These are phyloP conservation scores for Chlamydomonas applanata DNA, from an alignment of 139 green algal genomes.

Conservation along the genomic window DNA sequence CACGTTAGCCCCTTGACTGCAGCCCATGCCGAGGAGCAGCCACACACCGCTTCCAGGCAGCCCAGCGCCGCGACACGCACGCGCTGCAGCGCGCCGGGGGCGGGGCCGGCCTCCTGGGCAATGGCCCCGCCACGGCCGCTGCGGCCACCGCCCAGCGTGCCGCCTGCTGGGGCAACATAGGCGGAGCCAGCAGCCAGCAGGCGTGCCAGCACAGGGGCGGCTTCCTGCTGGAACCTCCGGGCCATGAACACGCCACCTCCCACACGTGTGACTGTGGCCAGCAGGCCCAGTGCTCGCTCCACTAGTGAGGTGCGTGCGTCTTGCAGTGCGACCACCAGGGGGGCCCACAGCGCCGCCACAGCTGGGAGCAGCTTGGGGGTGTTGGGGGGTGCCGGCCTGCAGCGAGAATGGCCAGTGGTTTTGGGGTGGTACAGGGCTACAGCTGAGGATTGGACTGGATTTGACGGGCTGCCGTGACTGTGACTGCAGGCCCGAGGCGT, in stretches of 20 bases:
- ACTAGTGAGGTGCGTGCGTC: constrained; percentile 48
- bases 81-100: constrained; percentile 45
- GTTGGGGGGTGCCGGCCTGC: constrained; percentile 48
- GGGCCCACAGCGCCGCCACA: constrained; percentile 62
- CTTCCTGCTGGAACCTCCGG: constrained; percentile 53
- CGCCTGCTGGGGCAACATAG: constrained; percentile 7
- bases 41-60: constrained; percentile 38
- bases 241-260: constrained; percentile 8
- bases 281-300: constrained; percentile 31
- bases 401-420: not conserved
- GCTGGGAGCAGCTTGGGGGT: constrained; percentile 64
- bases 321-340: constrained; percentile 55
- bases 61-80: constrained; percentile 42
- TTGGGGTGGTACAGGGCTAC: too few relatives aligned
- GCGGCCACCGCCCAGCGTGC: not conserved
- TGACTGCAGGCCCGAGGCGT: too few relatives aligned
- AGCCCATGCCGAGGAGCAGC: not conserved
- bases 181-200: constrained; percentile 45
- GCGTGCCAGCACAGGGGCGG: constrained; percentile 54
- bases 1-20: constrained; percentile 31
- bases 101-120: not conserved
- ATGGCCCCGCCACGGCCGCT: not conserved
- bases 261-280: constrained; percentile 10
- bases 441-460: too few relatives aligned
- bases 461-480: too few relatives aligned